Evolutionary conservation across 163 green algal species (phyloP).

Genomic region (Smithsoniella earleae): DNA sequence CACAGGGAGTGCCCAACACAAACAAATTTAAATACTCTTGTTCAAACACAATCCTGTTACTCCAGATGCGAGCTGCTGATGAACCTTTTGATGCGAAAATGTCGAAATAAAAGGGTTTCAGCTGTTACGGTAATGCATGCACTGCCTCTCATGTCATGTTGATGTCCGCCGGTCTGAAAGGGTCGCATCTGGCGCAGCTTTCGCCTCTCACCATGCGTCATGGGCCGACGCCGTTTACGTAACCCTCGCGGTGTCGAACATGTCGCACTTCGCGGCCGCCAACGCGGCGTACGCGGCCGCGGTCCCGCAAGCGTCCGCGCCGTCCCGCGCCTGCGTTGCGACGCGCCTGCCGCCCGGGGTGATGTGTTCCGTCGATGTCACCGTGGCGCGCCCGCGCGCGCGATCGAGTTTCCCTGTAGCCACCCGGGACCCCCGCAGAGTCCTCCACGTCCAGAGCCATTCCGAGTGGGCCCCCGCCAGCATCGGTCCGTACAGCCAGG

Average conservation of each 20-base stretch:
- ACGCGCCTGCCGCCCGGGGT: slow-evolving; percentile 42
- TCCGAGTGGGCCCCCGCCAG: slow-evolving; percentile 85
- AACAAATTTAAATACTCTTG: too few species aligned
- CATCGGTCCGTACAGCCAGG: slow-evolving; percentile 95
- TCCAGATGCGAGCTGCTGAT: too few species aligned
- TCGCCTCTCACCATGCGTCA: not conserved
- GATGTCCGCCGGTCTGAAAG: too few species aligned
- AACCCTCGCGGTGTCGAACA: slow-evolving; percentile 77
- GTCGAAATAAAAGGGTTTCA: too few species aligned
- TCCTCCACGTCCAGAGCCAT: slow-evolving; percentile 94
- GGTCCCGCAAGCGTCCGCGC: slow-evolving; percentile 61
- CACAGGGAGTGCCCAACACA: too few species aligned
- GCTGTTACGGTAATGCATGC: too few species aligned
- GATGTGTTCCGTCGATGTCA: slow-evolving; percentile 49
- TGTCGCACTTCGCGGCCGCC: slow-evolving; percentile 74
- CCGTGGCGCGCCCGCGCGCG: slow-evolving; percentile 40
- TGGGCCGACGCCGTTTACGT: slow-evolving; percentile 64
- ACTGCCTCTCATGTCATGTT: too few species aligned
- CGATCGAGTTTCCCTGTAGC: too few species aligned
- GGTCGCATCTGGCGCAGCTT: too few species aligned
- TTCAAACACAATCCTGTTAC: too few species aligned
- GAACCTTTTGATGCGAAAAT: too few species aligned
- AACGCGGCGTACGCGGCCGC: slow-evolving; percentile 71
- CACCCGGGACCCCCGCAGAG: too few species aligned
- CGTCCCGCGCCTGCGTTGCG: slow-evolving; percentile 77